Evolutionary conservation across 2,329 filamentous ascomycete genomes (phyloP).

Genomic region (Calonectria pseudoreteaudii): DNA sequence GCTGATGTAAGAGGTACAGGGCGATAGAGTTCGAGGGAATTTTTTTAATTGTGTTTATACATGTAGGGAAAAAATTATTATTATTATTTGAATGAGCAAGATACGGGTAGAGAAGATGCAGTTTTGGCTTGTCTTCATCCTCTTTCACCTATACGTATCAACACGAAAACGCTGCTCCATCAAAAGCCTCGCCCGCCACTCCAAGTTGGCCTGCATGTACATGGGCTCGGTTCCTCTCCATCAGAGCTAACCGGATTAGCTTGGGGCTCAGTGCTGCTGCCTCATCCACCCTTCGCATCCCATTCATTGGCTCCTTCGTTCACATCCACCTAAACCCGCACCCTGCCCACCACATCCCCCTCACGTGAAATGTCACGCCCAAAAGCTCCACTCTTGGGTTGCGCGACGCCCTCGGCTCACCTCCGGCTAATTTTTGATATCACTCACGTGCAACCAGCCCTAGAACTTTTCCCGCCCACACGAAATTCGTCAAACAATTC

Average conservation of each 20-base stretch:
- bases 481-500: constrained; percentile 54
- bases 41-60: neutral
- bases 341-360: neutral
- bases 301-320: neutral
- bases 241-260: neutral
- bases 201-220: neutral
- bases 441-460: constrained; percentile 57
- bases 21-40: neutral
- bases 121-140: too few relatives aligned
- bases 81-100: neutral
- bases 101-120: neutral
- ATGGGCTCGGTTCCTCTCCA: neutral
- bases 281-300: neutral
- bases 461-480: constrained; percentile 60
- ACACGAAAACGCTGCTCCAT: neutral
- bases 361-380: constrained; percentile 42
- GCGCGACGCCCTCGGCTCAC: constrained; percentile 39
- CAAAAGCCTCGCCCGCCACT: neutral
- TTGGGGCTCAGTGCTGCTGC: neutral
- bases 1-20: neutral
- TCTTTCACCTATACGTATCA: neutral
- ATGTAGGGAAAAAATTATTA: neutral
- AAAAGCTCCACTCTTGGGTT: constrained; percentile 8
- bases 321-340: neutral
- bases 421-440: constrained; percentile 38